Conservation (phyloP, 129 eudicot genomes). For the Scalesia atractyloides region DNA sequence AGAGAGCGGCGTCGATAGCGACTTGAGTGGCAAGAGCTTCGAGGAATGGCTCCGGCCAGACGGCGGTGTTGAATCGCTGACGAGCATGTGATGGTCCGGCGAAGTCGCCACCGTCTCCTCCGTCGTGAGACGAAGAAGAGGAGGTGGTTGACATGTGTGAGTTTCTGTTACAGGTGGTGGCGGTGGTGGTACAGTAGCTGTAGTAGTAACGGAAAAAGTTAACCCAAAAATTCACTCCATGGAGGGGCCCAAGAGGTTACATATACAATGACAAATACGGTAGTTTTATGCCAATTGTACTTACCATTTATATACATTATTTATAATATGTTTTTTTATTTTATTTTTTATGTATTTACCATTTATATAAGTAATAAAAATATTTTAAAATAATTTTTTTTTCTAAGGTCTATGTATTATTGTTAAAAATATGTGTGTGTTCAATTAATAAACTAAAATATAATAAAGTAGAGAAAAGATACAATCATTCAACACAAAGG, state of each 20-base stretch:
- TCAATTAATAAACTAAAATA: no score
- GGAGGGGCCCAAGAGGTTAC: constrained; percentile 28
- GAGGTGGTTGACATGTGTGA: constrained; percentile 53
- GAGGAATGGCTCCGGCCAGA: constrained; percentile 90
- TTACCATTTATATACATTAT: neutral
- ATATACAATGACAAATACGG: neutral
- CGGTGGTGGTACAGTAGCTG: neutral
- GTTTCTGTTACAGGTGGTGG: constrained; percentile 23
- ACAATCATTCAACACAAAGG: no score
- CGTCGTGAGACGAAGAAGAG: constrained; percentile 37
- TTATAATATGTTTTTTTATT: no score
- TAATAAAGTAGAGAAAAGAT: no score
- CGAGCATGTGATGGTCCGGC: constrained; percentile 55
- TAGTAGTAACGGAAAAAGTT: constrained; percentile 24
- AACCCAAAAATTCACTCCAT: constrained; percentile 11
- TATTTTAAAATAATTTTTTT: no score
- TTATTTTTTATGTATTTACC: no score
- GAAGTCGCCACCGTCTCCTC: constrained; percentile 35
- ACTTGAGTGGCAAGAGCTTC: constrained; percentile 76
- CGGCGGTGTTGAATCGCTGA: constrained; percentile 47
- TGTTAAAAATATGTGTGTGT: no score
- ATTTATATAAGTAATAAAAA: no score
- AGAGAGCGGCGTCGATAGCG: constrained; percentile 66
- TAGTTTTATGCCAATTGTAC: neutral
- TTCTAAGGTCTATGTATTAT: no score